phyloP scores from a whole-genome alignment of 1,284 basidiomycete genomes.

The Rhodotorula sp. region DNA sequence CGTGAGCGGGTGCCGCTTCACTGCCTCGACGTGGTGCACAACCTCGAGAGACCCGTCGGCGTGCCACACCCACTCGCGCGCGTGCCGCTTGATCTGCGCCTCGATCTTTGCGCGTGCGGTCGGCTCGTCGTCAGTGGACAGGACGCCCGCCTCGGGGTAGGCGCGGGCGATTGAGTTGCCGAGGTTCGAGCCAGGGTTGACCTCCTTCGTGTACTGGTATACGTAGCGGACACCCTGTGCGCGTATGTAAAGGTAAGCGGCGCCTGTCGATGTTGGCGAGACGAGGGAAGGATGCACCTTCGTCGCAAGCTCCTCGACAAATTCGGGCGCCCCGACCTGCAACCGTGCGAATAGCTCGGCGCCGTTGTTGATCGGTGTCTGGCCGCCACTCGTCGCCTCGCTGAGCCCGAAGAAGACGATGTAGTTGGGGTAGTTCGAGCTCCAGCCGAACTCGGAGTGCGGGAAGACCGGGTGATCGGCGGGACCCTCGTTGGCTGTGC shows the following conservation, averaged over 20 bases:
- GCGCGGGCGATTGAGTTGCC: slow-evolving; percentile 18
- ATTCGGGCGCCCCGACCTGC: slow-evolving; percentile 8
- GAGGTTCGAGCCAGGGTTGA: slow-evolving; percentile 13
- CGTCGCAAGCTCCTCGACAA: slow-evolving; percentile 10
- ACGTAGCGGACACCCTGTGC: slow-evolving; percentile 6
- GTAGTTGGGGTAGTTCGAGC: slow-evolving; percentile 10
- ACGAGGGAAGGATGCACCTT: not conserved
- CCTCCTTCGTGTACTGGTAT: slow-evolving; percentile 5
- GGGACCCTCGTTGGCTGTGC: slow-evolving; percentile 16
- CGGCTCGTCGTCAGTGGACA: not conserved
- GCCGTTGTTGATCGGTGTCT: slow-evolving; percentile 16
- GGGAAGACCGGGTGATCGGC: slow-evolving; percentile 1
- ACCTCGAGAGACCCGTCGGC: slow-evolving; percentile 15
- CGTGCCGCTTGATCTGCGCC: slow-evolving; percentile 7
- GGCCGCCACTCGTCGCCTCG: slow-evolving; percentile 1
- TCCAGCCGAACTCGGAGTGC: slow-evolving; percentile 16
- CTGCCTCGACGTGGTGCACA: slow-evolving; percentile 1
- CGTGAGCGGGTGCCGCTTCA: slow-evolving; percentile 5
- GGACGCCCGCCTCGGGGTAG: slow-evolving; percentile 10
- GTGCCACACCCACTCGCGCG: slow-evolving; percentile 15
- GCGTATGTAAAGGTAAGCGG: too few relatives aligned
- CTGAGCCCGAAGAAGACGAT: slow-evolving; percentile 12
- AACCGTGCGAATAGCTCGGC: slow-evolving; percentile 10
- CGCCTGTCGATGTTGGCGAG: too few relatives aligned
- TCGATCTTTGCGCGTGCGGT: slow-evolving; percentile 16